Base-by-base conservation (phyloP, 1,284 basidiomycete species). In the Meira nashicola region DNA sequence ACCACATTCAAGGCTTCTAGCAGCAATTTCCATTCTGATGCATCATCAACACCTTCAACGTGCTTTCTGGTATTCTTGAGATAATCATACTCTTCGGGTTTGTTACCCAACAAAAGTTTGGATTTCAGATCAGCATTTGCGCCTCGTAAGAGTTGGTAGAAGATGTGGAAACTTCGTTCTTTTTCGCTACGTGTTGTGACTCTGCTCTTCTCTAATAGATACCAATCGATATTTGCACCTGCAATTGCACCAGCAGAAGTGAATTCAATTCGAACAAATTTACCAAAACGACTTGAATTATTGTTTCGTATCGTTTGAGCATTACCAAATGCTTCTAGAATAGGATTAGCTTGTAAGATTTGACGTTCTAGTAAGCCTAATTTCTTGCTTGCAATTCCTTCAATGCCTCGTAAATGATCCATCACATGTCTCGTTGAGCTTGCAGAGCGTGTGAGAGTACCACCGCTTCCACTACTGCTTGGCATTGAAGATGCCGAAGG, bases 191-290 rank as follows among this genome's bases (percentile, higher is more conserved):
- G 74, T 23, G 66, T 77, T 37, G 74, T 71, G 38, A 99, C 93
- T 70, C 95, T 82, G 77, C 92, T 94, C 83, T 98, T 98, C 82
- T 99, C 95, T 50, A 99, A 82, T 43, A 99, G 83, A 78, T 99
- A 99, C 95, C 95, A 98, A 78, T 98, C 93, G 64, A 98, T 94
- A 75, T 94, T 96, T 41, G 95, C 95, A 1, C 95, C 95, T 0
- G 92, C 90, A 59, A 99, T 99, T 63, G 91, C 91, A 0, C 94
- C 94, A 59, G 90, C 86, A 0, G 90, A 88, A 0, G 90, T 87
- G 79, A 99, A 98, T 74, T 89, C 90, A 68, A 99, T 98, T 50
- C 92, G 84, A 40, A 99, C 90, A 79, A 98, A 98, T 81, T 99
- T 98, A 25, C 92, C 65, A 79, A 97, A 98, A 48, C 95, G 89